Conservation (phyloP, 2,329 filamentous ascomycete genomes). For the Pyrenophora teres region DNA sequence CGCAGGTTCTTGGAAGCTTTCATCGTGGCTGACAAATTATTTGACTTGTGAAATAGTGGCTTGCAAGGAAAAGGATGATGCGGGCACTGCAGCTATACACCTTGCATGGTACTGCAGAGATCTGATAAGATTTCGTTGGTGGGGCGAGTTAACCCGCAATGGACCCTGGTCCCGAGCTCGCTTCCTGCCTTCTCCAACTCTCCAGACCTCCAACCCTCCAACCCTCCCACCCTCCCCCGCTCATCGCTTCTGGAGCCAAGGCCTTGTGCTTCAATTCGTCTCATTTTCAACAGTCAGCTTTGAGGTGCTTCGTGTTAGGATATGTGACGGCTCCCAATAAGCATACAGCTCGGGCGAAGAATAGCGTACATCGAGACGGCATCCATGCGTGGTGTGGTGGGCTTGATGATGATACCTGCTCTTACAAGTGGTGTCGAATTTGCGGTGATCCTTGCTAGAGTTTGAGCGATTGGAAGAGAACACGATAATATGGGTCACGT, state of each 20-base stretch:
- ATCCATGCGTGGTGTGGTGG: no score
- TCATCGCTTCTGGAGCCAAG: neutral
- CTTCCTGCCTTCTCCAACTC: neutral
- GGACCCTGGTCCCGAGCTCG: neutral
- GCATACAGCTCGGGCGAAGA: no score
- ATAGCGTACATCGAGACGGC: no score
- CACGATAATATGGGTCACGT: neutral
- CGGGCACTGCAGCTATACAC: neutral
- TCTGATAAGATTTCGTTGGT: slow-evolving; percentile 22
- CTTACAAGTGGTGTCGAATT: no score
- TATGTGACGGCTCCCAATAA: no score
- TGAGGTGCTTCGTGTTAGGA: no score
- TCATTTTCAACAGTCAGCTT: neutral
- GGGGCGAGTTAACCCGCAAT: slow-evolving; percentile 11
- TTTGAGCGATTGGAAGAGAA: no score
- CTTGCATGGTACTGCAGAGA: neutral
- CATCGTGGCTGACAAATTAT: slow-evolving; percentile 8
- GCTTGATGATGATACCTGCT: no score
- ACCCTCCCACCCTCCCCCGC: neutral
- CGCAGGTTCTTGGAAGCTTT: slow-evolving; percentile 34
- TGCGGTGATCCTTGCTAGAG: no score
- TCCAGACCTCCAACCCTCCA: no score
- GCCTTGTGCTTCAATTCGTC: neutral
- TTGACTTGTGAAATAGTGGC: neutral
- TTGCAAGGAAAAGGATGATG: neutral